Conservation (phyloP, 371 early-diverging fungal species). For the Mortierella sp. region DNA sequence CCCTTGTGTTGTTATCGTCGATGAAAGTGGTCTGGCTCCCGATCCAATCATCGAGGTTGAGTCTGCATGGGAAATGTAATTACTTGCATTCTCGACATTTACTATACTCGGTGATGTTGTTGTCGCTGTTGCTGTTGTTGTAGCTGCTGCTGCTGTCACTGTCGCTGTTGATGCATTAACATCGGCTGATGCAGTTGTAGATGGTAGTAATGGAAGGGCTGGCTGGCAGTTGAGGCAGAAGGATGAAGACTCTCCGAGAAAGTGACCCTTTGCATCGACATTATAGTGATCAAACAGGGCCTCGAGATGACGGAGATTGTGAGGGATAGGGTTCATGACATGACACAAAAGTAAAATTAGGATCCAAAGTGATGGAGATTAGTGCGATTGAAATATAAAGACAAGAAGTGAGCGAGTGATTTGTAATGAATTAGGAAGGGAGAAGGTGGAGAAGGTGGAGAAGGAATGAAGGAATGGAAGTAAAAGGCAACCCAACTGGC, state of each 20-base stretch:
- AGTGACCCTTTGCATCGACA: constrained; percentile 13
- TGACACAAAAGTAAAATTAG: background rate
- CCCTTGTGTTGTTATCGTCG: background rate
- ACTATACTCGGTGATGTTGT: background rate
- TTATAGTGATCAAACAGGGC: constrained; percentile 24
- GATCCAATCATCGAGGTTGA: background rate
- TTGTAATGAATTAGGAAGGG: too few relatives aligned
- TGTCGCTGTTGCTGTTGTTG: background rate
- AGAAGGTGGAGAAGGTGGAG: background rate
- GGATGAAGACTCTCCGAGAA: constrained; percentile 19
- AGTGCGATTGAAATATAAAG: background rate
- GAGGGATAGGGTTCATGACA: constrained; percentile 24
- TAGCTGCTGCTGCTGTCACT: background rate
- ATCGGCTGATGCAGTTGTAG: background rate
- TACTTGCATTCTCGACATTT: background rate
- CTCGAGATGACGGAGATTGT: constrained; percentile 21
- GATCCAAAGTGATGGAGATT: background rate
- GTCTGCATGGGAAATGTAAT: background rate
- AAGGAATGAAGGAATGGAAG: background rate
- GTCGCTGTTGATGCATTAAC: background rate
- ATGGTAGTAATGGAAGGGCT: background rate
- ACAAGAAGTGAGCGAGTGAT: background rate
- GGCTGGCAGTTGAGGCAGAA: constrained; percentile 8
- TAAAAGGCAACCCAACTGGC: background rate
- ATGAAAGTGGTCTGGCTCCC: background rate